Evolutionary conservation across 1,284 basidiomycete species (phyloP), one percentile per base, ranked within the genome.

Genomic region (Schizophyllum amplum): DNA sequence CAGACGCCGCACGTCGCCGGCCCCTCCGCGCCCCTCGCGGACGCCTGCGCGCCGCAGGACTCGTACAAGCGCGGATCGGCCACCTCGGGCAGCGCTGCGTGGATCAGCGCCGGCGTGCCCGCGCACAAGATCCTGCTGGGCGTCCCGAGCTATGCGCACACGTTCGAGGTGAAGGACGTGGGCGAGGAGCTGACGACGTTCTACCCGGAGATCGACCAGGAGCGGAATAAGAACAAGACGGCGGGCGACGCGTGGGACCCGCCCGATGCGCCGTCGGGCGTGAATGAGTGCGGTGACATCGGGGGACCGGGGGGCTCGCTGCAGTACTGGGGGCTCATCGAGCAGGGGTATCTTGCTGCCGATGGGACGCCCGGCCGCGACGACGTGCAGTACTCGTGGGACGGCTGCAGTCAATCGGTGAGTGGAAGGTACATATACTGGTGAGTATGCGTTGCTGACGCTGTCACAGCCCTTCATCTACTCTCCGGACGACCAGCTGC

Each of bases 11-110:
- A 42, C 1, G 64, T 62, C 50, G 74, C 75, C 46, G 76, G 76
- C 7, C 73, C 77, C 1, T 78, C 96, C 69, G 85, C 92, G 0
- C 93, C 94, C n/a, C 79, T 96, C 13, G 74, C 83, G 33, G 84
- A 94, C 70, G 78, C 82, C 0, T 96, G 93, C 67, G 80, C 84
- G 3, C 67, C 83, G 51, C 70, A 78, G 1, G 67, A 69, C 1
- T 71, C 81, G 55, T 33, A 6, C 27, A 83, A 87, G 57, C 76
- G 77, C 24, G 92, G 90, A 6, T 94, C 90, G 60, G 91, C 86
- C 21, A 76, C 80, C 24, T 81, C 81, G 24, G 86, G 88, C 4
- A 78, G 95, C 53, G 70, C 75, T 17, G 80, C 82, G 5, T 96
- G 93, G 93, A 82, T 77, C 0, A 67, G 67, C 0, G 92, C 92